A percentile compares a stretch with the other conserved stretches of the same genome.
Evolutionary conservation across 345 rosid genomes (phyloP).

Genomic region (Euphorbia peplus): DNA sequence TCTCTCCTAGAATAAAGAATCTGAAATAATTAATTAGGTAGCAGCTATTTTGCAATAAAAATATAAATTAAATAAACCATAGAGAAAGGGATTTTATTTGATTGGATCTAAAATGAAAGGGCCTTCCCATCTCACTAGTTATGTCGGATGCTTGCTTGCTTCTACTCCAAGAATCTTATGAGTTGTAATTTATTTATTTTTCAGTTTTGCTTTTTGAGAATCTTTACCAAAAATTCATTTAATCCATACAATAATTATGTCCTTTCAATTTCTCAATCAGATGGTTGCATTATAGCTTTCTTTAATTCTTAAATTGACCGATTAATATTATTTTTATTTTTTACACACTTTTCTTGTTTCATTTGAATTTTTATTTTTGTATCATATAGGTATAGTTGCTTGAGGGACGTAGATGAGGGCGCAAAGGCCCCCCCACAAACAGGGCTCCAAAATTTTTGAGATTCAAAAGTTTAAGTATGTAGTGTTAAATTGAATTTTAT

Average conservation of each 20-base stretch:
- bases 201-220: not conserved
- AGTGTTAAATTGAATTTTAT: too few species aligned
- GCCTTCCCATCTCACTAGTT: conserved; percentile 45
- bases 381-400: too few species aligned
- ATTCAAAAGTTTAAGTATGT: too few species aligned
- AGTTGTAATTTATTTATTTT: not conserved
- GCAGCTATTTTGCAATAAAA: too few species aligned
- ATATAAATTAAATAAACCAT: not conserved
- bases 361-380: too few species aligned
- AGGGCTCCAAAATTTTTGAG: too few species aligned
- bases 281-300: not conserved
- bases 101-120: conserved; percentile 35
- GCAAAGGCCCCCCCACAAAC: too few species aligned
- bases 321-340: too few species aligned
- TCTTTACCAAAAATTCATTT: not conserved
- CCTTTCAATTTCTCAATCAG: not conserved
- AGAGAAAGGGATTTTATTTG: not conserved
- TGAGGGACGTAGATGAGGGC: too few species aligned
- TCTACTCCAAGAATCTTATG: conserved; percentile 29
- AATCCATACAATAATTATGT: not conserved
- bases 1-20: conserved; percentile 37
- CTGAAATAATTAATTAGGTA: conserved; percentile 19
- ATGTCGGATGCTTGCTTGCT: conserved; percentile 36
- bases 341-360: too few species aligned
- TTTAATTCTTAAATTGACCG: too few species aligned